Percentiles rank a stretch among this genome's conserved stretches.
These are phyloP conservation scores for Ophiorrhiza pumila DNA, from an alignment of 257 asterid genomes.

Conservation along the genomic window DNA sequence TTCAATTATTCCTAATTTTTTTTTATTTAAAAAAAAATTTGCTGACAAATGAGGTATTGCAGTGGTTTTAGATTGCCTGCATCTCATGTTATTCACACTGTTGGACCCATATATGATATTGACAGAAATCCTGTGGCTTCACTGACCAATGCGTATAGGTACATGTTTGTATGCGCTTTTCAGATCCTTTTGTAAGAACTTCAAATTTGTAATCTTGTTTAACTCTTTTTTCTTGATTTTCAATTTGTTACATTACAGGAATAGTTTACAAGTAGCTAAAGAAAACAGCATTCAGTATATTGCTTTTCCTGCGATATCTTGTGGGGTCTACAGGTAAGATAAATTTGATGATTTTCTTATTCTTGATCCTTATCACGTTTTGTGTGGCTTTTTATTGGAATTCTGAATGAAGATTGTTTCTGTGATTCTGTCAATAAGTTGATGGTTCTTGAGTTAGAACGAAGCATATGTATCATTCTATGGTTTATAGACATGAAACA, in stretches of 20 bases:
- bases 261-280: conserved; percentile 71
- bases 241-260: conserved; percentile 63
- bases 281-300: conserved; percentile 66
- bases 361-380: not conserved
- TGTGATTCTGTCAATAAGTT: too few relatives aligned
- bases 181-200: not conserved
- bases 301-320: conserved; percentile 94
- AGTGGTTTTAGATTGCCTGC: conserved; percentile 92
- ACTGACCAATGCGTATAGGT: conserved; percentile 81
- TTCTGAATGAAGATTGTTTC: not conserved
- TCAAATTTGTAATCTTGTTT: not conserved
- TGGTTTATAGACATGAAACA: too few relatives aligned
- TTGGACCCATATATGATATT: conserved; percentile 76
- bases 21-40: conserved; percentile 6
- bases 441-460: too few relatives aligned
- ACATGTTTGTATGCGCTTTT: conserved; percentile 11
- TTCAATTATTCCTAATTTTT: not conserved
- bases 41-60: conserved; percentile 29
- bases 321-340: conserved; percentile 73
- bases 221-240: conserved; percentile 16
- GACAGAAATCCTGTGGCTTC: conserved; percentile 58
- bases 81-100: conserved; percentile 92
- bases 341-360: not conserved
- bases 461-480: too few relatives aligned
- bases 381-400: not conserved